Conservation (phyloP, 2,329 filamentous ascomycete genomes). For the Aspergillus eucalypticola region DNA sequence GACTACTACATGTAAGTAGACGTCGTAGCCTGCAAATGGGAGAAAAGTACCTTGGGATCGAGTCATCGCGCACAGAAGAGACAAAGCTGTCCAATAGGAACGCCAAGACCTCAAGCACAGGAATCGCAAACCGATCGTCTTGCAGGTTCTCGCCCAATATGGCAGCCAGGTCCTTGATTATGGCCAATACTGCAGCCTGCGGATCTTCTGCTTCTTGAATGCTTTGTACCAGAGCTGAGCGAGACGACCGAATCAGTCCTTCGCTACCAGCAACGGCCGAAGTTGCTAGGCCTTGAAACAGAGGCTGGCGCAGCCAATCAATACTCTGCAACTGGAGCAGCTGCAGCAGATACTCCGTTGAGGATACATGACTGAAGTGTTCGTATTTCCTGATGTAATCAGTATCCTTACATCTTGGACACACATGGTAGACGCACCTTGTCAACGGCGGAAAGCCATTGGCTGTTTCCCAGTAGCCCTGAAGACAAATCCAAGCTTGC, state of each 20-base stretch:
- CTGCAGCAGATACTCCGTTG: constrained; percentile 45
- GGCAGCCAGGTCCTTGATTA: constrained; percentile 55
- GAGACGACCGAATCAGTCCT: constrained; percentile 44
- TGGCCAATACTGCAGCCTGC: constrained; percentile 42
- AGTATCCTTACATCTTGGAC: constrained; percentile 20
- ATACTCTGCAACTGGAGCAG: constrained; percentile 40
- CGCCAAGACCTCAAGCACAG: constrained; percentile 72
- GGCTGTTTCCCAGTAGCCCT: constrained; percentile 41
- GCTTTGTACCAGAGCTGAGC: constrained; percentile 43
- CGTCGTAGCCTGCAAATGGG: constrained; percentile 4
- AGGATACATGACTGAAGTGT: constrained; percentile 49
- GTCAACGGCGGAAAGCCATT: constrained; percentile 36
- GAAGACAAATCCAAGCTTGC: constrained; percentile 48
- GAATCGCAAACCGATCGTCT: constrained; percentile 71
- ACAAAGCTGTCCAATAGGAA: constrained; percentile 70
- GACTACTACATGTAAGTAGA: constrained; percentile 33
- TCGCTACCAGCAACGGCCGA: constrained; percentile 49
- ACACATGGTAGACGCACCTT: constrained; percentile 38
- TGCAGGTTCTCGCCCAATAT: constrained; percentile 57
- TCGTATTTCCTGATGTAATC: constrained; percentile 39
- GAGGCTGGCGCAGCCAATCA: constrained; percentile 38
- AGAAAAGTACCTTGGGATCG: constrained; percentile 38
- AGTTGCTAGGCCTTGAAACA: constrained; percentile 47
- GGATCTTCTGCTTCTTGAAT: constrained; percentile 33
- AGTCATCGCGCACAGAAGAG: constrained; percentile 44